Base-by-base conservation (phyloP, 2,329 filamentous ascomycete species). In the Sporothrix sp. region DNA sequence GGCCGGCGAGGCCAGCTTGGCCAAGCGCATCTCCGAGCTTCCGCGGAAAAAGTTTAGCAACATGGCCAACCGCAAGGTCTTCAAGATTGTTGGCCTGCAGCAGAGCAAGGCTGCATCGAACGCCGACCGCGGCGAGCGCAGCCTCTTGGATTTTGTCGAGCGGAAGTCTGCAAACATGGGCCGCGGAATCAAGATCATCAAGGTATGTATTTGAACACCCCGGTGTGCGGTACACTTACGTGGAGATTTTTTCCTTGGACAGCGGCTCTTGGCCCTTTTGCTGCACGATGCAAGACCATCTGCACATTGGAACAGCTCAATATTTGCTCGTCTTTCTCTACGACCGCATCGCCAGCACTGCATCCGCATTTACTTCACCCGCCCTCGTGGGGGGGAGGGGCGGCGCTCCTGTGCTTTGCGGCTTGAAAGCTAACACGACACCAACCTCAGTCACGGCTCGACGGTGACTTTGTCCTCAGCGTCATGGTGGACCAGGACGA, bases 21-120 rank as follows among this genome's bases (percentile, higher is more conserved):
- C 59, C 30, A 58, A 56, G 51, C 51, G 61, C 3, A 53, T 58
- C 27, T 54, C 57, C 4, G 55, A 58, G 37, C 50, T 56, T 30
- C 52, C 57, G 32, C 56, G 57, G 45, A 54, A 55, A 32, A 60
- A 58, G 46, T 56, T 21, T 55, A 49, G 45, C 32, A 54, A 53
- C 33, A 56, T 57, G 43, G 57, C 59, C 23, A 62, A 67, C 50
- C 62, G 61, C 30, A 63, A 64, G 23, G 63, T 62, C 1, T 63
- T 81, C 35, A 71, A 69, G 52, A 69, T 90, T 20, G 69, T 71
- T 56, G 85, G 85, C 23, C 72, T 87, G 60, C 80, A 76, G 60
- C 67, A 77, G 39, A 88, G 84, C 69, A 87, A 83, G 64, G 84
- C 82, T 7, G 73, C 77, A 10, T 71, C 63, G 25, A 85, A 87